Evolutionary conservation across 2,329 filamentous ascomycete species (phyloP).

Genomic region (Scleromitrula shiraiana): DNA sequence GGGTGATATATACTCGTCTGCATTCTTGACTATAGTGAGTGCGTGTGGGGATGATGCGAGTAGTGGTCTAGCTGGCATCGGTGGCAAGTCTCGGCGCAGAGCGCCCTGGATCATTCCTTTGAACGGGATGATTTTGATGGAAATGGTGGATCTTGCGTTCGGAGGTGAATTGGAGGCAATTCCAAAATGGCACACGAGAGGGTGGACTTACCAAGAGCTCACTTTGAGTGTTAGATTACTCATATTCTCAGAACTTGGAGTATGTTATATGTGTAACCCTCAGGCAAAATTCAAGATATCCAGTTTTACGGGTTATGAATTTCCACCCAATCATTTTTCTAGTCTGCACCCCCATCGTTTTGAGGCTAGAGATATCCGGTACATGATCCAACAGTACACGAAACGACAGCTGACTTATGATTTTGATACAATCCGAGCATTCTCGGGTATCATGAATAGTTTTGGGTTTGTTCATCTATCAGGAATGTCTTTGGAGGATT

Average conservation of each 20-base stretch:
- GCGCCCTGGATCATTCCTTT: background rate
- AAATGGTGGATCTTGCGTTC: background rate
- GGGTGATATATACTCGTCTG: background rate
- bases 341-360: background rate
- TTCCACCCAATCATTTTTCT: background rate
- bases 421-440: background rate
- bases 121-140: background rate
- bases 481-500: background rate
- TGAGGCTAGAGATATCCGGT: background rate
- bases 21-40: background rate
- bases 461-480: background rate
- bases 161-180: background rate
- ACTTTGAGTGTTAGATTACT: conserved; percentile 2
- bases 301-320: background rate
- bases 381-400: background rate
- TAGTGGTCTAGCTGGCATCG: background rate
- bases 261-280: background rate
- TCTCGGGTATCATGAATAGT: background rate
- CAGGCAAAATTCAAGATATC: too few relatives aligned
- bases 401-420: background rate
- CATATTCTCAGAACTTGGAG: conserved; percentile 1
- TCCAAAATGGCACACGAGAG: conserved; percentile 2
- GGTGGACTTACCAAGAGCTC: conserved; percentile 7
- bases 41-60: background rate
- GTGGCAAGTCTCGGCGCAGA: background rate